phyloP scores from a whole-genome alignment of 2,329 filamentous ascomycete genomes.

The Hymenoscyphus repandus region DNA sequence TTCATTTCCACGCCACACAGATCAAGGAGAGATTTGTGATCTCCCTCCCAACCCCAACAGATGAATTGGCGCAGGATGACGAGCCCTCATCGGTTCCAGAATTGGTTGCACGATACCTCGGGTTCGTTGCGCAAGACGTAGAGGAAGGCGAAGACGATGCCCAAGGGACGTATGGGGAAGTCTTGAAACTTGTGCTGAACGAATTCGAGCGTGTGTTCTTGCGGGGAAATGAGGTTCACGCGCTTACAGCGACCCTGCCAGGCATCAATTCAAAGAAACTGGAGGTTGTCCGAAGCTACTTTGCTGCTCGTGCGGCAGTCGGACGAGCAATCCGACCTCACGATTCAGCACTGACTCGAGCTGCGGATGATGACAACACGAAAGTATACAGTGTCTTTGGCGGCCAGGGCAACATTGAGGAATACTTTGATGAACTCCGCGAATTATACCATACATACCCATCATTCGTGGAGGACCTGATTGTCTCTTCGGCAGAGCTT shows the following conservation, averaged over 20 bases:
- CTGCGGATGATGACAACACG: constrained; percentile 76
- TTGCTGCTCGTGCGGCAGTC: constrained; percentile 75
- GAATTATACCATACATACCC: constrained; percentile 89
- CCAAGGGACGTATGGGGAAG: constrained; percentile 84
- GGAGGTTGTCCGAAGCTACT: constrained; percentile 85
- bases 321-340: constrained; percentile 86
- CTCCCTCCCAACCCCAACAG: constrained; percentile 83
- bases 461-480: constrained; percentile 81
- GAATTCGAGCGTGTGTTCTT: constrained; percentile 97
- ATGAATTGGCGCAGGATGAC: constrained; percentile 96
- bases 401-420: constrained; percentile 97
- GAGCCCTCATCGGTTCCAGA: constrained; percentile 96
- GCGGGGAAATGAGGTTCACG: constrained; percentile 93
- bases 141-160: constrained; percentile 88
- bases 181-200: constrained; percentile 85
- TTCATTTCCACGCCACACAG: constrained; percentile 94
- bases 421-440: constrained; percentile 97
- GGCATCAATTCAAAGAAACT: constrained; percentile 93
- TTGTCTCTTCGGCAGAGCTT: constrained; percentile 75
- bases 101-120: constrained; percentile 88
- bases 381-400: constrained; percentile 92
- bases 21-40: constrained; percentile 86
- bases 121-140: constrained; percentile 81
- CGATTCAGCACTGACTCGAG: constrained; percentile 86
- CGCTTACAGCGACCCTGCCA: constrained; percentile 75